Evolutionary conservation across 1,139 yeast genomes (phyloP).

Genomic region (Scheffersomyces parashehatae): DNA sequence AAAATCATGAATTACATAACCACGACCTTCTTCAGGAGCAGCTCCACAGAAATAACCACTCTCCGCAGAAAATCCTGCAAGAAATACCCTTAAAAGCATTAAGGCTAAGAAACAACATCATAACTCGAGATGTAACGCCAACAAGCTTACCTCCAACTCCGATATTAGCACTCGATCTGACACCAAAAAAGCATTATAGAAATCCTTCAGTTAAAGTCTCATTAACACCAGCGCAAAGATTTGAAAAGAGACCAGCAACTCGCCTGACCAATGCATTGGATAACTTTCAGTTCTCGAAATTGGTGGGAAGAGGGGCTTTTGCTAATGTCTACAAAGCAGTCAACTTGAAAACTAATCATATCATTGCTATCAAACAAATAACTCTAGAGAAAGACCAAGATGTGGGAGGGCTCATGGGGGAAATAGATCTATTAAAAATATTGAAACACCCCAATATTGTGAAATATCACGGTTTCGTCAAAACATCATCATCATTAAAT

Average conservation of each 20-base stretch:
- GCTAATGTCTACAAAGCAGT: slow-evolving; percentile 73
- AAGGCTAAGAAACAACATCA: background rate
- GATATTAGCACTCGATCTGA: background rate
- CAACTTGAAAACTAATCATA: slow-evolving; percentile 62
- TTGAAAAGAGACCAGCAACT: slow-evolving; percentile 43
- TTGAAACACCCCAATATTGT: slow-evolving; percentile 85
- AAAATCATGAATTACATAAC: slow-evolving; percentile 6
- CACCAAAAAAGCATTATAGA: slow-evolving; percentile 19
- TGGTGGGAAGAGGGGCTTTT: slow-evolving; percentile 78
- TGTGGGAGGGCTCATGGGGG: slow-evolving; percentile 66
- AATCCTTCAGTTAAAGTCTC: slow-evolving; percentile 44
- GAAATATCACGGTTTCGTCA: slow-evolving; percentile 84
- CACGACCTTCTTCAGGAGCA: background rate
- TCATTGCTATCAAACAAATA: slow-evolving; percentile 86
- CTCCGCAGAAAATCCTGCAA: background rate
- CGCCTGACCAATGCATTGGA: slow-evolving; percentile 47
- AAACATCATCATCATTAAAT: slow-evolving; percentile 63
- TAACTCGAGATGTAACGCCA: background rate
- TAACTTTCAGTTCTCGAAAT: slow-evolving; percentile 58
- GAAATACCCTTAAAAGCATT: slow-evolving; percentile 14
- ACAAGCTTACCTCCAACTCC: background rate
- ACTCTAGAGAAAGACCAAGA: slow-evolving; percentile 51
- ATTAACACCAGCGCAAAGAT: slow-evolving; percentile 54
- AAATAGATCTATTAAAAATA: slow-evolving; percentile 79
- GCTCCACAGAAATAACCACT: background rate